Evolutionary conservation across 495 filamentous ascomycete genomes (phyloP).

Genomic region (Penicillium ochrochloron): DNA sequence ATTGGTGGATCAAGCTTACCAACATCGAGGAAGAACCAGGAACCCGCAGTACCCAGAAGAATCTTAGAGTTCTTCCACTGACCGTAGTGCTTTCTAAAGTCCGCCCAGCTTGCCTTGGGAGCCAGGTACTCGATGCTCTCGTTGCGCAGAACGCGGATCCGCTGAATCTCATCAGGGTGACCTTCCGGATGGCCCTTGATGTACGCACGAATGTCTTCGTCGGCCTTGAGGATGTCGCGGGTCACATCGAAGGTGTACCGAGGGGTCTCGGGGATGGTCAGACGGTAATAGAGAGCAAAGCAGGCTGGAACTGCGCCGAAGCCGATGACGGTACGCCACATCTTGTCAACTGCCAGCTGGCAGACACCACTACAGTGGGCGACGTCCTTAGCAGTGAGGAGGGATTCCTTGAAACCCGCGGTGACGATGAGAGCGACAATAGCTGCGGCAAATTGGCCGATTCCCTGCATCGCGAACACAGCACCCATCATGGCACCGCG

Average conservation of each 20-base stretch:
- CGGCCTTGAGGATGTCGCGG: conserved; percentile 70
- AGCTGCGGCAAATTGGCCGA: conserved; percentile 74
- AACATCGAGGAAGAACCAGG: conserved; percentile 79
- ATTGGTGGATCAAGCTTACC: conserved; percentile 24
- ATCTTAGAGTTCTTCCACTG: conserved; percentile 71
- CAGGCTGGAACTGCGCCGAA: conserved; percentile 77
- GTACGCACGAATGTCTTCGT: conserved; percentile 68
- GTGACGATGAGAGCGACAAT: conserved; percentile 74
- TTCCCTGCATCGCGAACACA: conserved; percentile 84
- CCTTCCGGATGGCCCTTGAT: conserved; percentile 62
- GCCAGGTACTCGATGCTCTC: conserved; percentile 49
- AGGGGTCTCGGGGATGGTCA: conserved; percentile 85
- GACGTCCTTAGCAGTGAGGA: conserved; percentile 55
- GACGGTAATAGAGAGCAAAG: conserved; percentile 79
- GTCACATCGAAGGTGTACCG: conserved; percentile 85
- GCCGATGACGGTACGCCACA: conserved; percentile 81
- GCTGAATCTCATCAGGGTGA: conserved; percentile 64
- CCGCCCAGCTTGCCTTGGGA: conserved; percentile 66
- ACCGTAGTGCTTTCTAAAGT: conserved; percentile 67
- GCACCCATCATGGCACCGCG: conserved; percentile 87
- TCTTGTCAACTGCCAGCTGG: conserved; percentile 75
- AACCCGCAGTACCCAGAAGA: conserved; percentile 75
- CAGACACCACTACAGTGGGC: conserved; percentile 66
- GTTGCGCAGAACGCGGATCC: conserved; percentile 52
- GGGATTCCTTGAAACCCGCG: conserved; percentile 72